Conservation (phyloP, 371 early-diverging fungal genomes). For the Chytridium lagenaria region DNA sequence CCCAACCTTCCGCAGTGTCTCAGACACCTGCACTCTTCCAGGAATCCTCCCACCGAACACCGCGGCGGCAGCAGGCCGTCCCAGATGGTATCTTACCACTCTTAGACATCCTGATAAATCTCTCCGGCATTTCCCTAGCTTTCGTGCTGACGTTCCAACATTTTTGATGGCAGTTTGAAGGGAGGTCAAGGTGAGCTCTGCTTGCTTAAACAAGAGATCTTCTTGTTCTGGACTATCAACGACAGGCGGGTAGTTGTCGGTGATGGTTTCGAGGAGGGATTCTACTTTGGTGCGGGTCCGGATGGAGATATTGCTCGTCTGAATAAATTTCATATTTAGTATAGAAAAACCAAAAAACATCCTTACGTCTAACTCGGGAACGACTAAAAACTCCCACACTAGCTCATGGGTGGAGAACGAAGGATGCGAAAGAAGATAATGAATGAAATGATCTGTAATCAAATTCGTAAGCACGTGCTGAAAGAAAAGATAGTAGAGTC, state of each 20-base stretch:
- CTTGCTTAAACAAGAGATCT: not conserved
- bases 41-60: not conserved
- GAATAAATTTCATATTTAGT: not conserved
- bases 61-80: not conserved
- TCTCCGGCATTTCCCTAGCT: conserved; percentile 1
- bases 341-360: not conserved
- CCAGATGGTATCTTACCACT: conserved; percentile 12
- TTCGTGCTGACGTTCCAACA: conserved; percentile 15
- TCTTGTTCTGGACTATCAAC: conserved; percentile 23
- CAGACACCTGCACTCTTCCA: not conserved
- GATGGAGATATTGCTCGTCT: conserved; percentile 3
- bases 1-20: conserved; percentile 15
- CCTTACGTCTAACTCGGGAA: conserved; percentile 19
- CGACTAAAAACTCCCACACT: conserved; percentile 22
- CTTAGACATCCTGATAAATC: not conserved
- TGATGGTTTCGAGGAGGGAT: conserved; percentile 4
- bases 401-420: conserved; percentile 17
- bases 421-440: conserved; percentile 28
- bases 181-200: conserved; percentile 8
- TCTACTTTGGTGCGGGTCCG: not conserved
- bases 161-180: conserved; percentile 6
- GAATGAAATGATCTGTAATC: conserved; percentile 21
- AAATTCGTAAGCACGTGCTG: not conserved
- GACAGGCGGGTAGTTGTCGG: conserved; percentile 25
- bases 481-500: no score